Conservation (phyloP, 2,329 filamentous ascomycete genomes). For the Biscogniauxia mediterranea region DNA sequence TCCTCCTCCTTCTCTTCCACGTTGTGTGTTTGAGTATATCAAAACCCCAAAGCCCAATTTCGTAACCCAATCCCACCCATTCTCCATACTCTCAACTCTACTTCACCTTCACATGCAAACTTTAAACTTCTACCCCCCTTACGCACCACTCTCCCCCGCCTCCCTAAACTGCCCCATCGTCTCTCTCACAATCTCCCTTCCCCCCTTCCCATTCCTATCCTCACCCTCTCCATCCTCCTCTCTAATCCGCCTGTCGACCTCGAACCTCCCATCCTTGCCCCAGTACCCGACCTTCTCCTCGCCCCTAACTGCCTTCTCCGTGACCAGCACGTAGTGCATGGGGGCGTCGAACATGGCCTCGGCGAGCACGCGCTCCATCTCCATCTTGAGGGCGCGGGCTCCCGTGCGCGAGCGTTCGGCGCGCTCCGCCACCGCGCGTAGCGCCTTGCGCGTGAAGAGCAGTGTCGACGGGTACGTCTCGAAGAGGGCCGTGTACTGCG, state of each 20-base stretch:
- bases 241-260: conserved; percentile 65
- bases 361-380: conserved; percentile 74
- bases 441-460: conserved; percentile 75
- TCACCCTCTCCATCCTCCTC: conserved; percentile 53
- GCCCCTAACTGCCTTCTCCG: conserved; percentile 65
- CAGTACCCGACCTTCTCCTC: conserved; percentile 59
- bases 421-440: conserved; percentile 75
- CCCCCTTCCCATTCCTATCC: conserved; percentile 10
- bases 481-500: conserved; percentile 88
- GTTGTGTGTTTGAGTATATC: too few relatives aligned
- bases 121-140: not conserved
- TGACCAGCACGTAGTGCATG: conserved; percentile 72
- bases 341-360: conserved; percentile 83
- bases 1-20: too few relatives aligned
- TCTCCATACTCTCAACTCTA: too few relatives aligned
- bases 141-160: conserved; percentile 35
- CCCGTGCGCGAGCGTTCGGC: conserved; percentile 67
- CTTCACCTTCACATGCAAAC: too few relatives aligned
- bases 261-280: conserved; percentile 68
- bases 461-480: conserved; percentile 75
- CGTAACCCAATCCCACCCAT: too few relatives aligned
- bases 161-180: conserved; percentile 30
- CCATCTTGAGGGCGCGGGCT: conserved; percentile 73
- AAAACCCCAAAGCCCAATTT: too few relatives aligned
- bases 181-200: conserved; percentile 16